Evolutionary conservation across 306 rosid species (phyloP), one percentile per base, ranked within the genome.

Genomic region (Betula pendula): DNA sequence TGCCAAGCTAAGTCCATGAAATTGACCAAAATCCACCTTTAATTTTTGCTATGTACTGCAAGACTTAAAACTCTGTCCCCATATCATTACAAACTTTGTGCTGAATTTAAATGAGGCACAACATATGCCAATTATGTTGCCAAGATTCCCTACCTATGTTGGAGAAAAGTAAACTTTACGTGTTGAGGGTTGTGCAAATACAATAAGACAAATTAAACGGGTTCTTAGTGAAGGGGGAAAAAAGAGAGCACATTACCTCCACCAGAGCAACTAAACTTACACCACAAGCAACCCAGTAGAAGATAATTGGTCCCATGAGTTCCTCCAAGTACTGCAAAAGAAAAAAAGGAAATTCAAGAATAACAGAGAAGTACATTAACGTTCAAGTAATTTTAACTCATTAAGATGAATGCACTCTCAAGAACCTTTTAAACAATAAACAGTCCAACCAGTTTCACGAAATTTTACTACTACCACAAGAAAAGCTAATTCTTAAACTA

Each of bases 221-320:
- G 63, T 22, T 55, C 31, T 24, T 51, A 38, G 42, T 6, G 42
- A 45, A 12, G 49, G 14, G n/a, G 13, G 56, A 67, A 62, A 76
- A 63, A 67, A 35, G n/a, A 29, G 45, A 81, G 75, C 52, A 78
- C 22, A 72, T 79, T 91, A 94, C 98, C 98, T 94, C 97, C 73
- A 88, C 84, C 73, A 94, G 94, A 48, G 98, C 93, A 78, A 82
- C 84, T 82, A 94, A 80, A 88, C 94, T 94, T 77, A 94, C 96
- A 78, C 94, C 95, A 78, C 97, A 94, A 81, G 93, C 87, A 85
- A 94, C 93, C 97, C 97, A 94, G 77, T 87, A 87, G 83, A 92
- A 94, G 58, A 94, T 84, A 85, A 94, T 79, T 53, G 97, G 71
- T 78, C 97, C 98, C 72, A 94, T 79, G 49, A 88, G 89, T 79